Evolutionary conservation across 306 rosid genomes (phyloP).

Genomic region (Cyclanthera cordifolia): DNA sequence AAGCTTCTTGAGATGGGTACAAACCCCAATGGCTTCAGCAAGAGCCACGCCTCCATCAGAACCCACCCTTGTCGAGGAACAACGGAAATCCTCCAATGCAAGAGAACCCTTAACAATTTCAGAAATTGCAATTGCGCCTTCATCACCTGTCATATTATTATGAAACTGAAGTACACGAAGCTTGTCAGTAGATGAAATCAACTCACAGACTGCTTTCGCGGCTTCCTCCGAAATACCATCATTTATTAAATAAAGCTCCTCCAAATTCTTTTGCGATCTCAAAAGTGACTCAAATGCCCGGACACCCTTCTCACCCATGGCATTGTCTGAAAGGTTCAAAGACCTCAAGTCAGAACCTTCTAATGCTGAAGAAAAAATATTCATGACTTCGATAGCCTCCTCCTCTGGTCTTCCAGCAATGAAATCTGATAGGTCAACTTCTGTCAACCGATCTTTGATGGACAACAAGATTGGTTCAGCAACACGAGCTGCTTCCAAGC

Average conservation of each 20-base stretch:
- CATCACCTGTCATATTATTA: constrained; percentile 36
- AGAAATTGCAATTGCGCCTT: constrained; percentile 46
- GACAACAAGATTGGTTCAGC: constrained; percentile 8
- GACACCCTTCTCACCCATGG: constrained; percentile 14
- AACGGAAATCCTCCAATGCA: constrained; percentile 52
- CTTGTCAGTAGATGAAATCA: constrained; percentile 55
- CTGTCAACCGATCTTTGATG: constrained; percentile 12
- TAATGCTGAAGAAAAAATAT: constrained; percentile 10
- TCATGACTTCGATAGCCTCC: constrained; percentile 3
- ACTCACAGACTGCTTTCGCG: constrained; percentile 51
- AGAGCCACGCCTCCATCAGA: constrained; percentile 52
- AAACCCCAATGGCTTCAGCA: constrained; percentile 45
- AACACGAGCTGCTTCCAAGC: constrained; percentile 9
- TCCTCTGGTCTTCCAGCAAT: constrained; percentile 11
- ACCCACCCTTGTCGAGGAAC: constrained; percentile 58
- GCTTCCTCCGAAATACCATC: constrained; percentile 71
- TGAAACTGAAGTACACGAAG: constrained; percentile 61
- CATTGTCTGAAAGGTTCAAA: constrained; percentile 8
- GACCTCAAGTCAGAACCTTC: constrained; percentile 8
- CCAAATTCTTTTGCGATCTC: constrained; percentile 37
- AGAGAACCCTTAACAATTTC: constrained; percentile 39
- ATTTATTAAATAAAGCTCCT: constrained; percentile 63
- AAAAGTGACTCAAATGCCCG: constrained; percentile 7
- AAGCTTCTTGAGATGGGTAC: constrained; percentile 42
- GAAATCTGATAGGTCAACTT: constrained; percentile 11